These are phyloP conservation scores for Phoma herbarum DNA, from an alignment of 2,329 filamentous ascomycete species.

Conservation along the genomic window DNA sequence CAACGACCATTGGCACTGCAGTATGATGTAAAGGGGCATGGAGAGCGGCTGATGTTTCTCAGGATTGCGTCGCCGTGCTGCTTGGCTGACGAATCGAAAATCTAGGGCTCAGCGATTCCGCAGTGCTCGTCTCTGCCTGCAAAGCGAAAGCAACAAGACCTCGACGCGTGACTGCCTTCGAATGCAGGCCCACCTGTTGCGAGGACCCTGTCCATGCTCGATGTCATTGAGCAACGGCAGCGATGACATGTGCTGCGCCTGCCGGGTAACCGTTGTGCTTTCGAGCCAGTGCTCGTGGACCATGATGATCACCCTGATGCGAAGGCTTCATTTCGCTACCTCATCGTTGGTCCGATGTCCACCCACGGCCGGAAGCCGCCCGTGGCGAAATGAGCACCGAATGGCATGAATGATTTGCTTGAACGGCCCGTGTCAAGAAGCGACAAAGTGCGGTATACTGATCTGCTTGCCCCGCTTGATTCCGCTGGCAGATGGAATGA, in stretches of 20 bases:
- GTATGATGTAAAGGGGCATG: conserved; percentile 7
- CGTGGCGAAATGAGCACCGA: neutral
- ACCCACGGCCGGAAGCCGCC: neutral
- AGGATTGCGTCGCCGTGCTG: neutral
- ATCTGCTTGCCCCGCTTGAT: neutral
- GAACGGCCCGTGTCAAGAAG: conserved; percentile 2
- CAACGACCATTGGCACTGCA: neutral
- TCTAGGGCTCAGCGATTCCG: neutral
- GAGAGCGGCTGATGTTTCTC: conserved; percentile 11
- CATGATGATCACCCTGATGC: neutral
- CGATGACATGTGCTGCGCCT: neutral
- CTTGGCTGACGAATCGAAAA: conserved; percentile 9
- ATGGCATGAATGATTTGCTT: neutral
- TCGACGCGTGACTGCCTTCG: neutral
- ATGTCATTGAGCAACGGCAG: conserved; percentile 3
- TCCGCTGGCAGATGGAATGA: neutral
- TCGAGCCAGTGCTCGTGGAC: neutral
- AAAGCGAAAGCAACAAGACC: neutral
- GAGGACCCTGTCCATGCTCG: neutral
- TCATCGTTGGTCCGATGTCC: neutral
- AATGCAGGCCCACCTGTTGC: neutral
- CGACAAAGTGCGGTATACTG: neutral
- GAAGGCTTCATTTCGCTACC: conserved; percentile 11
- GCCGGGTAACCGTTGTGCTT: conserved; percentile 2
- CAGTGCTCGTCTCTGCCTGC: neutral